These are phyloP conservation scores for Sphagnurus paluster DNA, from an alignment of 1,284 basidiomycete species.

Conservation along the genomic window DNA sequence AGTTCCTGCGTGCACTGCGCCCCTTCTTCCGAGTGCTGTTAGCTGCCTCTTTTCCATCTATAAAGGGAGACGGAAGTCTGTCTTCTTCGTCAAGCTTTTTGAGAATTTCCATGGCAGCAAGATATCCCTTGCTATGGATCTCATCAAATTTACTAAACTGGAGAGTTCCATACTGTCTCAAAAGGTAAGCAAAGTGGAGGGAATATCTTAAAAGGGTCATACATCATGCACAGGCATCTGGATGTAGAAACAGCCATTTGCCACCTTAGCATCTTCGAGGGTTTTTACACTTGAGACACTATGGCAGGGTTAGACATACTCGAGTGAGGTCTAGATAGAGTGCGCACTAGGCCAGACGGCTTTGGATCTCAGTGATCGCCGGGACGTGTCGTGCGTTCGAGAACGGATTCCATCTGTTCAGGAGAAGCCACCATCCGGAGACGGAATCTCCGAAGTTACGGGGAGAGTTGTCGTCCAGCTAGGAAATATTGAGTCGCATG, in stretches of 20 bases:
- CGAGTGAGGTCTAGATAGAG: background rate
- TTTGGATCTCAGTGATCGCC: slow-evolving; percentile 95
- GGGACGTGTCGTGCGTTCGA: slow-evolving; percentile 81
- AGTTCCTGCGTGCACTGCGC: slow-evolving; percentile 74
- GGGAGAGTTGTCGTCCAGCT: slow-evolving; percentile 93
- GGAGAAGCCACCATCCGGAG: slow-evolving; percentile 95
- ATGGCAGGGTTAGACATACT: slow-evolving; percentile 9
- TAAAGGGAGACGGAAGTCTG: slow-evolving; percentile 69
- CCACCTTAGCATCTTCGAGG: slow-evolving; percentile 90
- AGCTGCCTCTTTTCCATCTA: slow-evolving; percentile 52
- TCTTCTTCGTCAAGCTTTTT: slow-evolving; percentile 83
- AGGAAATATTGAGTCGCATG: slow-evolving; percentile 5
- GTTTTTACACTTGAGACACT: slow-evolving; percentile 96
- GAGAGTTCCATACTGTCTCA: slow-evolving; percentile 72
- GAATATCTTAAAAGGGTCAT: slow-evolving; percentile 20
- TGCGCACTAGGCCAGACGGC: slow-evolving; percentile 90
- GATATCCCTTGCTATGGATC: slow-evolving; percentile 83
- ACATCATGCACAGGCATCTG: slow-evolving; percentile 93
- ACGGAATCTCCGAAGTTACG: slow-evolving; percentile 94
- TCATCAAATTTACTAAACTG: slow-evolving; percentile 83
- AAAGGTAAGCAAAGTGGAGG: background rate
- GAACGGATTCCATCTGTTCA: slow-evolving; percentile 94
- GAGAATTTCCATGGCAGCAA: slow-evolving; percentile 73
- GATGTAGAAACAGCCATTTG: slow-evolving; percentile 89
- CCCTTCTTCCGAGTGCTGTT: slow-evolving; percentile 63